A percentile compares a stretch with the other conserved stretches of the same genome.
Evolutionary conservation across 73 alveolate genomes (phyloP).

Genomic region (Paramecium primaurelia): DNA sequence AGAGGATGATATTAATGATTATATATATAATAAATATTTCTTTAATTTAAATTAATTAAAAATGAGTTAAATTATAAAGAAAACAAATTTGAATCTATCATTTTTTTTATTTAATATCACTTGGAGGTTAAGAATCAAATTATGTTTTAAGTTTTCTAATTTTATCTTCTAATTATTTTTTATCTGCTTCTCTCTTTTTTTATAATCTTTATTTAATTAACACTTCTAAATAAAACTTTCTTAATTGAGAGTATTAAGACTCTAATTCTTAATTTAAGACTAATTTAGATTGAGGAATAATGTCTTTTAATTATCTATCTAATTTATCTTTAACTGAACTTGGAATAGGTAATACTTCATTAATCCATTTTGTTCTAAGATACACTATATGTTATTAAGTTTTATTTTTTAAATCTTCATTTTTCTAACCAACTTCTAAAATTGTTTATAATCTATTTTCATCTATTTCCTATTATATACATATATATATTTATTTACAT

Average conservation of each 20-base stretch:
- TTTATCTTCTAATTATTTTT: constrained; percentile 11
- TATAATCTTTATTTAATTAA: not conserved
- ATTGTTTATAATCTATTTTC: not conserved
- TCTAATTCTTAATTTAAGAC: constrained; percentile 37
- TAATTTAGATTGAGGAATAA: not conserved
- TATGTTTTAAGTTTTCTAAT: constrained; percentile 5
- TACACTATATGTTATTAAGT: constrained; percentile 44
- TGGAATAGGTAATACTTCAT: constrained; percentile 52
- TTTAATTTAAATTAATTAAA: not conserved
- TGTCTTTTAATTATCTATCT: not conserved
- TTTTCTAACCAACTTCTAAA: not conserved
- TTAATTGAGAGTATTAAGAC: not conserved
- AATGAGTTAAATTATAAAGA: not conserved
- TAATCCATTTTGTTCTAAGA: constrained; percentile 52
- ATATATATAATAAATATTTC: not conserved
- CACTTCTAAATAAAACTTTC: not conserved
- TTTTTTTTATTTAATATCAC: not conserved
- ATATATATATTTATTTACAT: not conserved
- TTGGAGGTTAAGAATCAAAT: not conserved
- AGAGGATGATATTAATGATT: not conserved
- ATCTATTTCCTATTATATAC: not conserved
- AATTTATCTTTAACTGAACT: constrained; percentile 25
- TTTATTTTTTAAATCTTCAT: constrained; percentile 11
- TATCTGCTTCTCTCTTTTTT: constrained; percentile 25
- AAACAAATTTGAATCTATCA: not conserved